Percentiles rank a stretch among this genome's conserved stretches.
These are phyloP conservation scores for Fraxinus angustifolia DNA, from an alignment of 305 asterid species.

Conservation along the genomic window DNA sequence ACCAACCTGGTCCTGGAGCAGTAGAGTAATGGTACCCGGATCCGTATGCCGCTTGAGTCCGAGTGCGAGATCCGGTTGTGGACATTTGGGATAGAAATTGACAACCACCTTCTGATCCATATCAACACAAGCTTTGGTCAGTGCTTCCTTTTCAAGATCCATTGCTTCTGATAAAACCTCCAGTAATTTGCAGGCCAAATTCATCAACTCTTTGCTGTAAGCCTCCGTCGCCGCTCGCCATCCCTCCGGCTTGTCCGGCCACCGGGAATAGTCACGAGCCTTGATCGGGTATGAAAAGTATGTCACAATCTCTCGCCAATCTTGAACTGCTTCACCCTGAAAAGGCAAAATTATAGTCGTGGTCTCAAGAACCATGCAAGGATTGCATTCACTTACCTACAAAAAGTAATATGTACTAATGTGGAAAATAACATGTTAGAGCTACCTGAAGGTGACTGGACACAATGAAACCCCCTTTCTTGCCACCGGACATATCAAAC, in stretches of 20 bases:
- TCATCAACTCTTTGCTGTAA: constrained; percentile 57
- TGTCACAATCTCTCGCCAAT: constrained; percentile 78
- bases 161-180: constrained; percentile 61
- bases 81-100: constrained; percentile 79
- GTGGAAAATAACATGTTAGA: not conserved
- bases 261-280: constrained; percentile 59
- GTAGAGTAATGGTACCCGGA: constrained; percentile 78
- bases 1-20: constrained; percentile 84
- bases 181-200: constrained; percentile 44
- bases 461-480: constrained; percentile 69
- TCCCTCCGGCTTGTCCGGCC: constrained; percentile 69
- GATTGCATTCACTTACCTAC: not conserved
- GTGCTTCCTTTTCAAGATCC: constrained; percentile 57
- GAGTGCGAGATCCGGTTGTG: constrained; percentile 64
- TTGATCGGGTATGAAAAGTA: constrained; percentile 60
- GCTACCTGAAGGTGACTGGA: constrained; percentile 68
- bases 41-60: constrained; percentile 89
- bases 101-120: constrained; percentile 74
- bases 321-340: constrained; percentile 65
- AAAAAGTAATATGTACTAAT: not conserved
- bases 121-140: constrained; percentile 56
- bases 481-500: constrained; percentile 67
- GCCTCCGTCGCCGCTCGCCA: constrained; percentile 54
- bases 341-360: not conserved
- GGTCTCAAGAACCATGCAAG: not conserved